A percentile compares a stretch with the other conserved stretches of the same genome.
Evolutionary conservation across 2,329 filamentous ascomycete species (phyloP).

Genomic region (Colletotrichum trifolii): DNA sequence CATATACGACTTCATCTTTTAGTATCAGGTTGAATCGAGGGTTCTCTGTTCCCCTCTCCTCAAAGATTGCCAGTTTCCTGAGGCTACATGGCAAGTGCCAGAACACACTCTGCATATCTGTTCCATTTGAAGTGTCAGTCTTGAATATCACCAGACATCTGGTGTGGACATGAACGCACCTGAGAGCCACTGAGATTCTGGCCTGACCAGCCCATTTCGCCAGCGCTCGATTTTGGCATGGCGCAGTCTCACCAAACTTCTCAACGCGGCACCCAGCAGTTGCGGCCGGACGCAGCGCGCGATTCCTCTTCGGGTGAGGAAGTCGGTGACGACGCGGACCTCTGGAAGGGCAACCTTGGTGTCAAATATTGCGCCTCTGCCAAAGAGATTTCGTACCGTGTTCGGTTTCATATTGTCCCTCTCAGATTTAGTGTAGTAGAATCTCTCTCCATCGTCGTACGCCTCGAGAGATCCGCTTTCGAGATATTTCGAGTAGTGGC

Average conservation of each 20-base stretch:
- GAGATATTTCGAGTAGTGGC: conserved; percentile 3
- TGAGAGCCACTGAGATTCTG: background rate
- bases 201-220: background rate
- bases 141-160: too few relatives aligned
- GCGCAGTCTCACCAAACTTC: background rate
- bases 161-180: background rate
- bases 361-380: background rate
- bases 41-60: conserved; percentile 1
- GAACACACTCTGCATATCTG: background rate
- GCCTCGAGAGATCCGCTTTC: background rate
- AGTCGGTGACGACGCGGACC: background rate
- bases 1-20: background rate
- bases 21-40: background rate
- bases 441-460: background rate
- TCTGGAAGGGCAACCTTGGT: background rate
- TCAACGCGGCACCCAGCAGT: background rate
- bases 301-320: background rate
- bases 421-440: background rate
- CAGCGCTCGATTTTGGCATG: conserved; percentile 8
- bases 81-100: background rate
- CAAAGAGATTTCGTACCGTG: background rate
- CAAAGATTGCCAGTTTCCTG: background rate
- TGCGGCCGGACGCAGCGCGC: background rate
- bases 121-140: background rate
- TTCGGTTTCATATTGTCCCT: background rate